Conservation (phyloP, 2,329 filamentous ascomycete genomes). For the Fusarium sp. region DNA sequence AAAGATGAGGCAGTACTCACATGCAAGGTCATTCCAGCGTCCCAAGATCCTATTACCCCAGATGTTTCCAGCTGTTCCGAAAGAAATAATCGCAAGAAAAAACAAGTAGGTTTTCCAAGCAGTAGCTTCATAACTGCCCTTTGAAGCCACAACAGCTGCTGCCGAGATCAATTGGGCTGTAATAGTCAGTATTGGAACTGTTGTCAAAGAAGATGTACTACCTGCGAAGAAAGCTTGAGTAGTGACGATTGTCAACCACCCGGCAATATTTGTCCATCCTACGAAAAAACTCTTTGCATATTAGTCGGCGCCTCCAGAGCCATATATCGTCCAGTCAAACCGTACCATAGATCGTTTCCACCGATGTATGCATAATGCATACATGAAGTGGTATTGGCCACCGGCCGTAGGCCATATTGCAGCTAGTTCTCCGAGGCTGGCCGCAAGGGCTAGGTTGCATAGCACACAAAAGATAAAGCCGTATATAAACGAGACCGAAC, state of each 20-base stretch:
- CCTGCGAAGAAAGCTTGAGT: conserved; percentile 61
- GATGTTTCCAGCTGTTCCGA: conserved; percentile 52
- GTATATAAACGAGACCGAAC: conserved; percentile 60
- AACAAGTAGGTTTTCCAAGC: conserved; percentile 60
- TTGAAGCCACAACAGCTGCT: conserved; percentile 58
- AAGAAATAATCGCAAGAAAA: conserved; percentile 52
- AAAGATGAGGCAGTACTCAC: conserved; percentile 25
- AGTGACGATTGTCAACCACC: conserved; percentile 62
- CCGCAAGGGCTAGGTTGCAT: conserved; percentile 59
- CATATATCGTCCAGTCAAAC: rapidly evolving
- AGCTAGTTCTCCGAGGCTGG: conserved; percentile 60
- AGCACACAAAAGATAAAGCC: conserved; percentile 63
- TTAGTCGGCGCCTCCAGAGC: not conserved
- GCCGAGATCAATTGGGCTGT: conserved; percentile 61
- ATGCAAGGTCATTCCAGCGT: conserved; percentile 59
- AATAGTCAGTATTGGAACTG: not conserved
- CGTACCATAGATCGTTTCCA: conserved; percentile 54
- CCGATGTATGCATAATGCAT: conserved; percentile 56
- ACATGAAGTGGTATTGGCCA: conserved; percentile 64
- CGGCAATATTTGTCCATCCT: conserved; percentile 61
- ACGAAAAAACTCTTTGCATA: conserved; percentile 57
- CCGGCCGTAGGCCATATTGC: conserved; percentile 63
- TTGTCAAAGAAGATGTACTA: conserved; percentile 17
- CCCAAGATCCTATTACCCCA: conserved; percentile 57
- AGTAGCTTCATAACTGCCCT: conserved; percentile 55